Conservation (phyloP, 768 basidiomycete genomes). For the Leucocoprinus sp. region DNA sequence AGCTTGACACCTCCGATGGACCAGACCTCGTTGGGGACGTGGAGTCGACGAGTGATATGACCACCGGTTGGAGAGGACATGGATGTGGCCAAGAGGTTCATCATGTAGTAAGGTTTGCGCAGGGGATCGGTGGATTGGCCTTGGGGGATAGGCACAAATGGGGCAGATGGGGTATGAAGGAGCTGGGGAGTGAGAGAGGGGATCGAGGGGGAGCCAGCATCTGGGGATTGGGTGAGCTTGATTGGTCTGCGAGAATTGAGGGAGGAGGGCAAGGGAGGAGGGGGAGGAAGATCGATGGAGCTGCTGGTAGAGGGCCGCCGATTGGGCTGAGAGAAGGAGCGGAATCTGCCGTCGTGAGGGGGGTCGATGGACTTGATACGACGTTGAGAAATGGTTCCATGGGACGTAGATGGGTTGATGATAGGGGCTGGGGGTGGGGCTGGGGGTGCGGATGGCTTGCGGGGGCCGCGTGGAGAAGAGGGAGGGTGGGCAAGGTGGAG, state of each 20-base stretch:
- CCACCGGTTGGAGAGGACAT: constrained; percentile 80
- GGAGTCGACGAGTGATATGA: constrained; percentile 77
- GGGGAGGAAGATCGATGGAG: constrained; percentile 40
- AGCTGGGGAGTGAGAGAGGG: no score
- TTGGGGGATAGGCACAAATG: constrained; percentile 73
- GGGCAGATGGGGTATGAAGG: constrained; percentile 25
- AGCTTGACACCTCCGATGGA: constrained; percentile 86
- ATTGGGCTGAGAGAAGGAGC: constrained; percentile 74
- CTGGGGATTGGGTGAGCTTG: no score
- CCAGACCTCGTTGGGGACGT: constrained; percentile 88
- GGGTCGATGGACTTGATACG: constrained; percentile 50
- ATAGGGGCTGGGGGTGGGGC: constrained; percentile 21
- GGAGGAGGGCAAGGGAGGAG: constrained; percentile 33
- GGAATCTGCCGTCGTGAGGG: constrained; percentile 37
- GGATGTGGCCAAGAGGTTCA: constrained; percentile 69
- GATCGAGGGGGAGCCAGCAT: no score
- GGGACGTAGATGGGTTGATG: constrained; percentile 50
- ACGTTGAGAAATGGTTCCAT: constrained; percentile 64
- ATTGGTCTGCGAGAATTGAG: constrained; percentile 31
- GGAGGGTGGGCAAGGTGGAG: constrained; percentile 27
- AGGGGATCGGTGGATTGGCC: constrained; percentile 63
- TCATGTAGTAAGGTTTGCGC: constrained; percentile 86
- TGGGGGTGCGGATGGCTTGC: constrained; percentile 46
- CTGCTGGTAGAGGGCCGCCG: constrained; percentile 53
- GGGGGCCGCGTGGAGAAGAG: constrained; percentile 50